phyloP scores from a whole-genome alignment of 2,329 filamentous ascomycete genomes.

The Colletotrichum sp. region DNA sequence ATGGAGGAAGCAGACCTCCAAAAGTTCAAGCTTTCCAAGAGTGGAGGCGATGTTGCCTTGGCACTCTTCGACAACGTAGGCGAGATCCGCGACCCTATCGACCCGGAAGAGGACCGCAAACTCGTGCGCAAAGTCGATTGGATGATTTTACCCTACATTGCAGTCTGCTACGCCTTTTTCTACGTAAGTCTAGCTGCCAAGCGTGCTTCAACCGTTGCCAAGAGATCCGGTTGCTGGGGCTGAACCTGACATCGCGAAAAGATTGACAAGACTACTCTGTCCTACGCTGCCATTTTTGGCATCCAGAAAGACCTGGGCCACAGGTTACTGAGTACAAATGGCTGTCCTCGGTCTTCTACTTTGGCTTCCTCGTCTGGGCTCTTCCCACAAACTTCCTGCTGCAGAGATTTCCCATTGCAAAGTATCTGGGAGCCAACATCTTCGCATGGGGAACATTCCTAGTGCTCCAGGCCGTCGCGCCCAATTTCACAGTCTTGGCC shows the following conservation, averaged over 20 bases:
- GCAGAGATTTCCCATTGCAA: background rate
- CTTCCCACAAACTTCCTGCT: background rate
- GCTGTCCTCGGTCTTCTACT: background rate
- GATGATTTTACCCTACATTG: background rate
- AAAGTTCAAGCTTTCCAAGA: background rate
- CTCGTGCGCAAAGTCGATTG: background rate
- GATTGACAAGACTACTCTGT: background rate
- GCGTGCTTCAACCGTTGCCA: background rate
- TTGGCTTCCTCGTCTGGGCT: background rate
- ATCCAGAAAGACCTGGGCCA: background rate
- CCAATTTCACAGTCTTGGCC: background rate
- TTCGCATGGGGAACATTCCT: background rate
- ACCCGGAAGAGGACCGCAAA: background rate
- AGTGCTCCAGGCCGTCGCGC: background rate
- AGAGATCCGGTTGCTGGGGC: background rate
- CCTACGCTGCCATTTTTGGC: background rate
- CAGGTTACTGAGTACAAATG: background rate
- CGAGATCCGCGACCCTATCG: background rate
- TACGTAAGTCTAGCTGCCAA: background rate
- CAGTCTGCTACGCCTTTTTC: background rate
- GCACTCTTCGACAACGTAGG: background rate
- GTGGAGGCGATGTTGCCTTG: background rate
- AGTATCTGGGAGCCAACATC: background rate
- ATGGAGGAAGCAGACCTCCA: background rate
- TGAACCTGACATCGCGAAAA: background rate